phyloP scores from a whole-genome alignment of 768 basidiomycete genomes.

The Mycena galopus region DNA sequence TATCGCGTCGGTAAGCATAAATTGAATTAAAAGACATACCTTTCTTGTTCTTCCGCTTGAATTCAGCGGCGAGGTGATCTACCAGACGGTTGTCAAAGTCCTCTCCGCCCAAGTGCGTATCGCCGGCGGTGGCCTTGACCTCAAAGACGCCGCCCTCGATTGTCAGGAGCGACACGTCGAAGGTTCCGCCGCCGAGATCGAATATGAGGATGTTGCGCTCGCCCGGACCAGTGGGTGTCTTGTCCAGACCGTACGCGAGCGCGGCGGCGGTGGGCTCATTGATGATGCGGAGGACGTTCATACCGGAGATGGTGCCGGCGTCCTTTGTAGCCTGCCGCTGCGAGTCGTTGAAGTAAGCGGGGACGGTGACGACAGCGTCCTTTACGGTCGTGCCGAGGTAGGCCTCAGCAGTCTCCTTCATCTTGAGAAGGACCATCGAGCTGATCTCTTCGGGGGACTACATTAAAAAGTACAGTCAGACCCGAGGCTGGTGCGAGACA shows the following conservation, averaged over 20 bases:
- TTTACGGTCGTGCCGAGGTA: constrained; percentile 14
- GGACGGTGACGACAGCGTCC: constrained; percentile 12
- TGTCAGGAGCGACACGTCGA: constrained; percentile 76
- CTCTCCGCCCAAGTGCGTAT: no score
- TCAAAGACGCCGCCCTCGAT: constrained; percentile 80
- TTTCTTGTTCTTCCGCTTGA: constrained; percentile 23
- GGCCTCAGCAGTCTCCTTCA: constrained; percentile 24
- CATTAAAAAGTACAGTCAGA: neutral
- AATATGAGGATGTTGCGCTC: neutral
- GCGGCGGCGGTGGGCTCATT: constrained; percentile 90
- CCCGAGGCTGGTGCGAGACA: neutral
- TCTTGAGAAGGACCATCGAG: constrained; percentile 19
- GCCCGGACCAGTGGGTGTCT: constrained; percentile 48
- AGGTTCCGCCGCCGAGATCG: no score
- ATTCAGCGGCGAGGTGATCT: constrained; percentile 14
- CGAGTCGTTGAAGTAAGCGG: neutral
- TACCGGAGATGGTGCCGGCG: constrained; percentile 59
- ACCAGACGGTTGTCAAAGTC: neutral
- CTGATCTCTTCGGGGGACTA: constrained; percentile 21
- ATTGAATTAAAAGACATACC: constrained; percentile 1
- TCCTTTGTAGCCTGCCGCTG: constrained; percentile 54
- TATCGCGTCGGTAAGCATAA: constrained; percentile 50
- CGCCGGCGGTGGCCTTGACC: constrained; percentile 77
- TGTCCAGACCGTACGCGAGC: constrained; percentile 84
- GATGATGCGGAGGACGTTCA: constrained; percentile 78